These are phyloP conservation scores for Smallanthus sonchifolius DNA, from an alignment of 129 eudicot genomes.

Conservation along the genomic window DNA sequence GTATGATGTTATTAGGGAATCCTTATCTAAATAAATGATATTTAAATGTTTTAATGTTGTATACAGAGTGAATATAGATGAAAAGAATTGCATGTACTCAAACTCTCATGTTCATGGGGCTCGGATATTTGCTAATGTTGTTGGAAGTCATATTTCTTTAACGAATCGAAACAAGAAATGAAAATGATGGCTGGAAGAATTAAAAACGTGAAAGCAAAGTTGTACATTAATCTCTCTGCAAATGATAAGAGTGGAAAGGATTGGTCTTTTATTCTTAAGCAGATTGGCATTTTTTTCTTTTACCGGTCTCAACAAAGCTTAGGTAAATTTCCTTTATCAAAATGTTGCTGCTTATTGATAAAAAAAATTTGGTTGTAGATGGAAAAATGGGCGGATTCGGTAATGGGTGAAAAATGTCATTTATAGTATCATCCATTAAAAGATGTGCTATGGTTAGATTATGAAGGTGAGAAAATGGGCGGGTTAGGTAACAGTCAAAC, in stretches of 20 bases:
- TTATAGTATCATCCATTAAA: too few relatives aligned
- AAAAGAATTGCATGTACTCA: slow-evolving; percentile 97
- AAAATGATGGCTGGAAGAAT: slow-evolving; percentile 98
- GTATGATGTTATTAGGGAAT: too few relatives aligned
- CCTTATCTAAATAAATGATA: neutral
- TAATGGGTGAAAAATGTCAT: too few relatives aligned
- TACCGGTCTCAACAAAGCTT: slow-evolving; percentile 87
- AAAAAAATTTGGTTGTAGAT: too few relatives aligned
- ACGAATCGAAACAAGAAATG: slow-evolving; percentile 95
- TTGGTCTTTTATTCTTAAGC: slow-evolving; percentile 92
- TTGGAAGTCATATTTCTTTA: slow-evolving; percentile 78
- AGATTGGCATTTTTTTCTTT: slow-evolving; percentile 99
- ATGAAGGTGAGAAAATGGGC: too few relatives aligned
- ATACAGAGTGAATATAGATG: slow-evolving; percentile 84
- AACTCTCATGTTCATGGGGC: slow-evolving; percentile 99
- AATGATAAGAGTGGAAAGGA: slow-evolving; percentile 87
- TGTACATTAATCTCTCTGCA: slow-evolving; percentile 57
- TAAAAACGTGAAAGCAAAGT: slow-evolving; percentile 78
- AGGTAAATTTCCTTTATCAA: too few relatives aligned
- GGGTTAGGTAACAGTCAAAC: too few relatives aligned
- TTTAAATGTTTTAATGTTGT: neutral
- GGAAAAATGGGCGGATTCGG: too few relatives aligned
- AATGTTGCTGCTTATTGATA: too few relatives aligned
- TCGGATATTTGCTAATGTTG: slow-evolving; percentile 81
- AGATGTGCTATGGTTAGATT: too few relatives aligned